Conservation (phyloP, 2,329 filamentous ascomycete genomes). For the Apiospora kogelbergensis region DNA sequence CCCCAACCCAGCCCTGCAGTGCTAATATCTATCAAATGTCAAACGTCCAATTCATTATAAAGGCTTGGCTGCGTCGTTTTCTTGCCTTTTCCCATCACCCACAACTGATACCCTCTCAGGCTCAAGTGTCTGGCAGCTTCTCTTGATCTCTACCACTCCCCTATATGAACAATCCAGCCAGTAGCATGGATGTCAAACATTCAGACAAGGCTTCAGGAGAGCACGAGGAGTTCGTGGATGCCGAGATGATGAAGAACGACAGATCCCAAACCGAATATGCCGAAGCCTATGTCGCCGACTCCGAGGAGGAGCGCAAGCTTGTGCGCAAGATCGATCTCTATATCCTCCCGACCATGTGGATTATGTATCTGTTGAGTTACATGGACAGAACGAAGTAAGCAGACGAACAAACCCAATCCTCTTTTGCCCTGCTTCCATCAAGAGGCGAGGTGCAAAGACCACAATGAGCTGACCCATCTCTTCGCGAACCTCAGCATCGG, state of each 20-base stretch:
- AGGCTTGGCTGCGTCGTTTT: neutral
- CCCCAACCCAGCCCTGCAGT: neutral
- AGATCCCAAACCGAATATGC: neutral
- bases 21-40: neutral
- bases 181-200: neutral
- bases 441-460: no score
- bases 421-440: no score
- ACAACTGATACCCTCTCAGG: neutral
- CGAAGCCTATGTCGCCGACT: constrained; percentile 27
- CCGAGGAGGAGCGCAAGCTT: constrained; percentile 33
- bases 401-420: neutral
- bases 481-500: constrained; percentile 36
- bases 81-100: neutral
- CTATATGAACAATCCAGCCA: neutral
- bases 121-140: no score
- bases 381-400: constrained; percentile 54
- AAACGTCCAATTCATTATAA: neutral
- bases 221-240: constrained; percentile 17
- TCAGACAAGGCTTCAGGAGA: constrained; percentile 9
- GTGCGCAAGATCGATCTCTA: constrained; percentile 41
- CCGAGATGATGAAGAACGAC: constrained; percentile 5
- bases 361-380: constrained; percentile 59
- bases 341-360: constrained; percentile 51
- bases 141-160: neutral
- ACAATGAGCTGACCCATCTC: neutral